phyloP scores from a whole-genome alignment of 202 grass and related monocot genomes.

The Thinopyrum obtusiflorum region DNA sequence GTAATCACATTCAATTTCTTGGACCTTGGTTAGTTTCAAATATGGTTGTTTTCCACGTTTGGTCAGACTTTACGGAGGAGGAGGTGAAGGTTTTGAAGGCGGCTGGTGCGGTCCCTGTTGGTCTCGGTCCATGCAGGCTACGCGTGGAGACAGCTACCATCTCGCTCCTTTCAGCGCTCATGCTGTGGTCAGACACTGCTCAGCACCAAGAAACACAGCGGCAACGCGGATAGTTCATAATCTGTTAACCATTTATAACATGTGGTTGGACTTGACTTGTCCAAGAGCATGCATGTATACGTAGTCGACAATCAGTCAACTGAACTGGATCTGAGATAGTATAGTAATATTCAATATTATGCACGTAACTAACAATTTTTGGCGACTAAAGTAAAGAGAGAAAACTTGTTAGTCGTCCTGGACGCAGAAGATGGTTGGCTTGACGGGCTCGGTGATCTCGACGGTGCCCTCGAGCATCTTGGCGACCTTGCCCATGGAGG shows the following conservation, averaged over 20 bases:
- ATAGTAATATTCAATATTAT: not conserved
- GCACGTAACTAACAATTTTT: not conserved
- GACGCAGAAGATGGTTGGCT: conserved; percentile 83
- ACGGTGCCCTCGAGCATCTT: conserved; percentile 89
- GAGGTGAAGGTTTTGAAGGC: conserved; percentile 61
- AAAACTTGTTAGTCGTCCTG: conserved; percentile 39
- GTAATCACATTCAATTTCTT: not conserved
- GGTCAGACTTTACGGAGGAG: conserved; percentile 81
- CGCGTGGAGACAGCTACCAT: conserved; percentile 87
- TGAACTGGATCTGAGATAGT: not conserved
- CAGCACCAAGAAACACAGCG: conserved; percentile 7
- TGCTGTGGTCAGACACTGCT: conserved; percentile 84
- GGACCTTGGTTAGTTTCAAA: not conserved
- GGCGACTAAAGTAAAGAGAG: not conserved
- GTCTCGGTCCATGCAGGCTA: conserved; percentile 74
- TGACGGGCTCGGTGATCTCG: conserved; percentile 75
- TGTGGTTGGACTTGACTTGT: not conserved
- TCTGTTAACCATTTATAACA: not conserved
- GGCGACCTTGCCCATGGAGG: conserved; percentile 81
- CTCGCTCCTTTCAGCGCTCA: conserved; percentile 65
- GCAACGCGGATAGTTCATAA: conserved; percentile 9
- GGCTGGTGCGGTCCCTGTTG: conserved; percentile 55
- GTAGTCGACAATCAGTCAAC: conserved; percentile 11
- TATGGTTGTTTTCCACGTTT: not conserved
- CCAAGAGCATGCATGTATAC: not conserved